Conservation (phyloP, 2,329 filamentous ascomycete species). For the Aquanectria penicillioides region DNA sequence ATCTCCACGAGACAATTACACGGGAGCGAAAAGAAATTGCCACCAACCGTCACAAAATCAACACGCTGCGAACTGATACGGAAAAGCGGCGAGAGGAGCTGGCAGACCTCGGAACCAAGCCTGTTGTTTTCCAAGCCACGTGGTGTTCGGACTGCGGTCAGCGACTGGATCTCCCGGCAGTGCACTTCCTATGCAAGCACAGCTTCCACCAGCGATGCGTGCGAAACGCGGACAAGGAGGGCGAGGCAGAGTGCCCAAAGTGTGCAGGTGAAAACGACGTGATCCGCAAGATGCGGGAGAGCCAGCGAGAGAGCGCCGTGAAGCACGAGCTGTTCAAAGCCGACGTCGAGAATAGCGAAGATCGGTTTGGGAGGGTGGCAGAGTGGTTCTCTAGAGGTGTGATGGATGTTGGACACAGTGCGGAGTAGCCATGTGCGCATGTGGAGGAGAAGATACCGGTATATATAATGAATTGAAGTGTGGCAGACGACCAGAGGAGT, state of each 20-base stretch:
- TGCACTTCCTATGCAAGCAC: constrained; percentile 98
- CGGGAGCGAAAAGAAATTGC: constrained; percentile 88
- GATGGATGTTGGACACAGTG: constrained; percentile 68
- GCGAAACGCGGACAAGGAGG: constrained; percentile 61
- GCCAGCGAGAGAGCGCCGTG: constrained; percentile 86
- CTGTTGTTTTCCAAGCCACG: constrained; percentile 89
- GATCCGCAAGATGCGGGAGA: constrained; percentile 84
- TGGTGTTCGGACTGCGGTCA: constrained; percentile 85
- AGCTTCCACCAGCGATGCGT: constrained; percentile 95
- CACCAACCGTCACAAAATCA: constrained; percentile 81
- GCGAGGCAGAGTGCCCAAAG: constrained; percentile 82
- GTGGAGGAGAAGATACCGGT: too few relatives aligned
- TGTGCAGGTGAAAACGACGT: constrained; percentile 88
- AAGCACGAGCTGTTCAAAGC: constrained; percentile 90
- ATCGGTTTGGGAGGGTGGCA: constrained; percentile 89
- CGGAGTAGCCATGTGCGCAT: constrained; percentile 38
- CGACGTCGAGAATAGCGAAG: constrained; percentile 79
- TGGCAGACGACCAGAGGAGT: constrained; percentile 29
- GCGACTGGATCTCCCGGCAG: constrained; percentile 84
- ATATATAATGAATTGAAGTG: constrained; percentile 11
- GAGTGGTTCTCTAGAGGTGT: constrained; percentile 96
- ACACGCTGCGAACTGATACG: constrained; percentile 86
- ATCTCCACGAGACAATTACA: constrained; percentile 88
- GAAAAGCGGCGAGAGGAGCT: constrained; percentile 82
- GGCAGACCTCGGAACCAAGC: constrained; percentile 78